Evolutionary conservation across 2,329 filamentous ascomycete genomes (phyloP).

Genomic region (Bimuria novae-zelandiae): DNA sequence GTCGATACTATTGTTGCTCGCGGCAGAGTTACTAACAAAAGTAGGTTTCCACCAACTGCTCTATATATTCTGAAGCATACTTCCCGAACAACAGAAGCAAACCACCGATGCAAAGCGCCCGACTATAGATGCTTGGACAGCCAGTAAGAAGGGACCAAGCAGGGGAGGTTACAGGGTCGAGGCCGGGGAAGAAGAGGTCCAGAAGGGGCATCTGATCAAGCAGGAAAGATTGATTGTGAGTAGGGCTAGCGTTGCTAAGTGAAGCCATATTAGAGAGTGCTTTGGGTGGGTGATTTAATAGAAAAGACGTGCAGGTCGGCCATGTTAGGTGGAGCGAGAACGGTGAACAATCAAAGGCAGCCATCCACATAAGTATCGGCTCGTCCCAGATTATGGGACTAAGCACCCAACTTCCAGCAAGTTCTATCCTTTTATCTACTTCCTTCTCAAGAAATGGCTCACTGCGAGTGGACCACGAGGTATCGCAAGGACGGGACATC

Average conservation of each 20-base stretch:
- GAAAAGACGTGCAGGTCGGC: neutral
- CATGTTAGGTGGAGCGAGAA: neutral
- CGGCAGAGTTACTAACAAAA: neutral
- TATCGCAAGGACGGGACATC: slow-evolving; percentile 3
- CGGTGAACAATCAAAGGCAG: neutral
- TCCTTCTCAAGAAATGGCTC: neutral
- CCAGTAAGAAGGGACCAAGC: slow-evolving; percentile 12
- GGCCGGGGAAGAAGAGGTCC: slow-evolving; percentile 14
- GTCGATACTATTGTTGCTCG: slow-evolving; percentile 2
- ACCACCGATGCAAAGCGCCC: slow-evolving; percentile 11
- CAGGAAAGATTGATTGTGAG: slow-evolving; percentile 11
- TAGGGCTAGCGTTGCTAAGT: slow-evolving; percentile 7
- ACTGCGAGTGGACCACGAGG: slow-evolving; percentile 2
- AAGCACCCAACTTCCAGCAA: neutral
- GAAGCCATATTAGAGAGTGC: slow-evolving; percentile 12
- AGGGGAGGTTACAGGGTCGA: slow-evolving; percentile 10
- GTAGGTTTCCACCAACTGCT: neutral
- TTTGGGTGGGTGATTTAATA: neutral
- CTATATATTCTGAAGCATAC: slow-evolving; percentile 14
- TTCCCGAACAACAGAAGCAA: too few relatives aligned
- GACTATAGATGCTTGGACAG: slow-evolving; percentile 12
- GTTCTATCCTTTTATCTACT: neutral
- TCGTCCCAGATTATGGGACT: neutral
- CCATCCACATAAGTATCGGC: slow-evolving; percentile 1
- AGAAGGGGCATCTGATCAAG: too few relatives aligned